Base-by-base conservation (phyloP, 2,329 filamentous ascomycete species). In the Claviceps sp. region DNA sequence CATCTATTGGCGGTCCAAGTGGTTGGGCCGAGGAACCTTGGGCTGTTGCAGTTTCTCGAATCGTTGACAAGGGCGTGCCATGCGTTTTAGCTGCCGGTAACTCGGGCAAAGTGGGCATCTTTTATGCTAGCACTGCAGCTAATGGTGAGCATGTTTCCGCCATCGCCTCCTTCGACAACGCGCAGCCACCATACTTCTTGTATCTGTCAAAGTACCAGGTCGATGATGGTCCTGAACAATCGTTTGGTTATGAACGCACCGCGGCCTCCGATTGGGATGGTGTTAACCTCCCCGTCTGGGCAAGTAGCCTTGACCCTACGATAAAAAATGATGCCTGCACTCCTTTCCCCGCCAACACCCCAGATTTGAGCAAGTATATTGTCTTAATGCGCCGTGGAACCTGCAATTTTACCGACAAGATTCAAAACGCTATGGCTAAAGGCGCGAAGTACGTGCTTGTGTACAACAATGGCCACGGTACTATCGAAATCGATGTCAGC, bases 381-480 rank as follows among this genome's bases (percentile, higher is more conserved):
- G 79, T 82, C 3, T 72, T 85, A 7, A 68, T 85, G 40, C 76
- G 77, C 46, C 74, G 79, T 24, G 80, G 80, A 48, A 72, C 65
- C 8, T 84, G 81, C 61, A 70, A 70, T 0, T 82, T 81, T 54
- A 67, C 69, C 2, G 58, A 70, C 11, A 83, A 84, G 67, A 72
- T 72, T 1, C 60, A 66, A 42, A 77, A 79, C 52, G 75, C 76
- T 4, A 73, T 67, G 2, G 71, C 69, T 7, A 70, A 71, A 47
- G 81, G 81, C 9, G 81, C 78, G 49, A 73, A 76, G 60, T 81
- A 82, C 56, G 64, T 85, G 51, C 65, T 85, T 56, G 68, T 81
- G 58, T 84, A 83, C 65, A 83, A 83, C 69, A 79, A 77, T 55
- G 56, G 50, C 20, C 55, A 57, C 6, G 68, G 65, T 14, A 55